Conservation (phyloP, 1,139 yeast genomes). For the Hyphopichia fennica region DNA sequence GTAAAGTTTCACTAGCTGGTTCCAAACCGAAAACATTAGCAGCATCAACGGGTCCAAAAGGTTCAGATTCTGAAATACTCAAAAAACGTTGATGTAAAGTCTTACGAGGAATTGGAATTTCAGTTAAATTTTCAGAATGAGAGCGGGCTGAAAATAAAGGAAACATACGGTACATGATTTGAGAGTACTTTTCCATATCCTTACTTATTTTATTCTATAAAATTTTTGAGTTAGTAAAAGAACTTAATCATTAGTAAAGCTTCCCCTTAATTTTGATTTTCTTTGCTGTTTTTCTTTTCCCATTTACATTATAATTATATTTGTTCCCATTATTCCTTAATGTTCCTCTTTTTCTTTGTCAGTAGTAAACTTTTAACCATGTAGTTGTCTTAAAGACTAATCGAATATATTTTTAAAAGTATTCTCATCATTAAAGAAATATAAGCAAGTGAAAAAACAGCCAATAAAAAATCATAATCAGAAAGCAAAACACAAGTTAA, state of each 20-base stretch:
- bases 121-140: constrained; percentile 75
- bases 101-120: constrained; percentile 87
- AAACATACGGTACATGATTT: constrained; percentile 74
- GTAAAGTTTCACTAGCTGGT: constrained; percentile 78
- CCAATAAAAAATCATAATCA: too few species aligned
- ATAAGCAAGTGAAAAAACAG: not conserved
- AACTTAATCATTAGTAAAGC: too few species aligned
- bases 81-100: constrained; percentile 81
- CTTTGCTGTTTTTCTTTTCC: too few species aligned
- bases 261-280: not conserved
- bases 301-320: too few species aligned
- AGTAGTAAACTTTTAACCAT: constrained; percentile 53
- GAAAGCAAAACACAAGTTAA: too few species aligned
- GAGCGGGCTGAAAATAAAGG: constrained; percentile 59
- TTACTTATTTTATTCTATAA: constrained; percentile 42
- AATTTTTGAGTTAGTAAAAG: constrained; percentile 28
- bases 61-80: constrained; percentile 91
- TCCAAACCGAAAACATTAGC: constrained; percentile 79
- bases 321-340: too few species aligned
- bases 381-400: constrained; percentile 77
- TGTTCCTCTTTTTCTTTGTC: constrained; percentile 8
- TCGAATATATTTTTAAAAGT: constrained; percentile 44
- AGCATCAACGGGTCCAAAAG: constrained; percentile 98
- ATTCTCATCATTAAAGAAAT: constrained; percentile 44
- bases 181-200: constrained; percentile 58